Percentiles rank a stretch among this genome's conserved stretches.
These are phyloP conservation scores for Leptodermis oblonga DNA, from an alignment of 257 asterid species.

Conservation along the genomic window DNA sequence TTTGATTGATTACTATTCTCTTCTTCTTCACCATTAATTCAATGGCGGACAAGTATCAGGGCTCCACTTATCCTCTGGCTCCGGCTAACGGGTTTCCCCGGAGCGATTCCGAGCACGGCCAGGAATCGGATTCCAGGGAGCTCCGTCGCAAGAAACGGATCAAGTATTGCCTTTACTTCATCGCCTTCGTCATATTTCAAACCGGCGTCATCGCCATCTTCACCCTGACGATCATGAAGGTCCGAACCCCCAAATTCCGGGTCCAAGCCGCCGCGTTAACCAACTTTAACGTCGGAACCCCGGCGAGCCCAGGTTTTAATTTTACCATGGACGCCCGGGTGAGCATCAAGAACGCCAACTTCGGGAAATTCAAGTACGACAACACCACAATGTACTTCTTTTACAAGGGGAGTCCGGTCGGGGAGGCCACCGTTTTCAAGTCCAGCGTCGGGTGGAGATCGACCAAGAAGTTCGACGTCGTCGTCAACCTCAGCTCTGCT, in stretches of 20 bases:
- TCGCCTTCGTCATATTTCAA: slow-evolving; percentile 30
- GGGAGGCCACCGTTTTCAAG: slow-evolving; percentile 19
- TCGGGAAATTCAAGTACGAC: slow-evolving; percentile 36
- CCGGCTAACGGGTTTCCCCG: not conserved
- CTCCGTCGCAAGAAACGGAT: slow-evolving; percentile 28
- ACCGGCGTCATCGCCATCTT: slow-evolving; percentile 23
- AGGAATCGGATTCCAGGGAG: slow-evolving; percentile 11
- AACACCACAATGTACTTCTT: slow-evolving; percentile 26
- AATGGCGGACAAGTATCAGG: slow-evolving; percentile 1
- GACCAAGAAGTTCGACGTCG: slow-evolving; percentile 16
- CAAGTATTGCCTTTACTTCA: slow-evolving; percentile 26
- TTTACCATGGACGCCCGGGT: slow-evolving; percentile 25
- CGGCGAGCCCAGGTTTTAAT: slow-evolving; percentile 18
- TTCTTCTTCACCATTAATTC: not conserved
- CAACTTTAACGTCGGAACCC: slow-evolving; percentile 6
- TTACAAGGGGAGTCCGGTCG: slow-evolving; percentile 25
- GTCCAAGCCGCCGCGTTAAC: slow-evolving; percentile 17
- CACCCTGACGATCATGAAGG: slow-evolving; percentile 32
- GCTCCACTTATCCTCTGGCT: not conserved
- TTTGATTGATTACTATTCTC: too few relatives aligned
- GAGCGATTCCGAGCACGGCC: slow-evolving; percentile 15
- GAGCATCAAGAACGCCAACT: slow-evolving; percentile 36
- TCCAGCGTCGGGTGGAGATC: slow-evolving; percentile 27
- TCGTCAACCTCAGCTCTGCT: slow-evolving; percentile 19
- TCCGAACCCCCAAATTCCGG: slow-evolving; percentile 36